Conservation (phyloP, 371 early-diverging fungal genomes). For the Gilbertella persicaria region DNA sequence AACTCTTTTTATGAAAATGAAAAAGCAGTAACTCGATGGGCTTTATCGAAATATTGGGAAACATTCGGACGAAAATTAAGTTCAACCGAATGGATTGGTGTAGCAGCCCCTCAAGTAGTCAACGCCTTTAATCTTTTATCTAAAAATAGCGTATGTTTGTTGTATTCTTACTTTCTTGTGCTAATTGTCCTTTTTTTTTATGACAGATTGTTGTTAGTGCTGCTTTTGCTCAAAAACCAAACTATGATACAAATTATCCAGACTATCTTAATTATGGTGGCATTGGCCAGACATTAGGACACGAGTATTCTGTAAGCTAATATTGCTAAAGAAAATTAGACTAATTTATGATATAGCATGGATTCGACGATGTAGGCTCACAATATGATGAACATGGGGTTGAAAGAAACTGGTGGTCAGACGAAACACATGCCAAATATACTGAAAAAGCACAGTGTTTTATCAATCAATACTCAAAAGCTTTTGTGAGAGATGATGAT, state of each 20-base stretch:
- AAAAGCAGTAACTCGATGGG: slow-evolving; percentile 32
- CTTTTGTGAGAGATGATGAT: slow-evolving; percentile 28
- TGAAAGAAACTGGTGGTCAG: slow-evolving; percentile 65
- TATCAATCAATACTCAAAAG: slow-evolving; percentile 61
- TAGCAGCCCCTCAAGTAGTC: slow-evolving; percentile 49
- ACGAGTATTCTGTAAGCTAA: slow-evolving; percentile 58
- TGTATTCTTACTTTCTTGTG: background rate
- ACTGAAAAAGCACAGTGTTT: slow-evolving; percentile 56
- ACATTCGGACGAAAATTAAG: slow-evolving; percentile 43
- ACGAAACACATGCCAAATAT: slow-evolving; percentile 45
- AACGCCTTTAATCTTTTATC: slow-evolving; percentile 43
- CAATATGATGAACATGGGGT: slow-evolving; percentile 47
- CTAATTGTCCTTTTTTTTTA: slow-evolving; percentile 27
- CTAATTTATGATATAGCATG: slow-evolving; percentile 30
- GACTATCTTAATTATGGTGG: slow-evolving; percentile 63
- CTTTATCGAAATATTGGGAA: slow-evolving; percentile 26
- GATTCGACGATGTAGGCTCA: slow-evolving; percentile 51
- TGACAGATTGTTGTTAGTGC: slow-evolving; percentile 58
- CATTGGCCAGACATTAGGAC: slow-evolving; percentile 63
- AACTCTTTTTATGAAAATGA: slow-evolving; percentile 54
- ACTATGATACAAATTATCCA: slow-evolving; percentile 44
- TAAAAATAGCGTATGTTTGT: slow-evolving; percentile 21
- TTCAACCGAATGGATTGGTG: slow-evolving; percentile 43
- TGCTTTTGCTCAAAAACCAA: slow-evolving; percentile 59
- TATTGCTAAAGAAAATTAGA: background rate